Base-by-base conservation (phyloP, 2,329 filamentous ascomycete species). In the Trichophaea hybrida region DNA sequence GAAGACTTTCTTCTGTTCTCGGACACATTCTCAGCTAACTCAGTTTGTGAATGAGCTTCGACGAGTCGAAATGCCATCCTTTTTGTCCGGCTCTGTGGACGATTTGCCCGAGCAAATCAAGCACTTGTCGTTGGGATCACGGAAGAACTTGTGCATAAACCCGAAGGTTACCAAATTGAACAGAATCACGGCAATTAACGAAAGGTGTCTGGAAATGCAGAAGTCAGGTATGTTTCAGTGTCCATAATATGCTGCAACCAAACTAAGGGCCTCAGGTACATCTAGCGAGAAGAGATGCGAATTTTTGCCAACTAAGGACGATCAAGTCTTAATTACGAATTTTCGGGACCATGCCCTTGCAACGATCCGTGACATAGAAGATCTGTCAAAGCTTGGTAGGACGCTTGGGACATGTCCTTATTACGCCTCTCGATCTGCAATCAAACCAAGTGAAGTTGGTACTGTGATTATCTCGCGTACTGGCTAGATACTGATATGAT, bases 71-170 rank as follows among this genome's bases (percentile, higher is more conserved):
- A 82, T 94, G 61, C 87, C 89, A 4, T 77, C 87, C 0, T 87
- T 85, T 1, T 72, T 93, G 2, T 80, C 81, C 24, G 57, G 65
- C 35, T 37, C 57, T 33, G 2, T 54, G 5, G 46, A 64, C 33
- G 66, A 66, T 37, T 65, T 76, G 1, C 71, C 73, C 24, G 84
- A 88, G 70, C 75, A 77, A 1, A 77, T 94, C 49, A 95, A 93
- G 68, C 83, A 94, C 64, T 71, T 96, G 0, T 84, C 89, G 0
- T 73, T 96, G 1, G 91, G 89, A 0, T 95, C 90, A 0, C 80
- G 90, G 4, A 93, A 94, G 70, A 86, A 88, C 60, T 77, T 84
- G 6, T 98, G 93, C 72, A 95, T 98, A 72, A 96, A 98, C 66
- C 80, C 85, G 0, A 80, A 83, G 34, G 91, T 98, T 1, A 77